phyloP scores from a whole-genome alignment of 345 rosid species.

The Gossypium arboreum region DNA sequence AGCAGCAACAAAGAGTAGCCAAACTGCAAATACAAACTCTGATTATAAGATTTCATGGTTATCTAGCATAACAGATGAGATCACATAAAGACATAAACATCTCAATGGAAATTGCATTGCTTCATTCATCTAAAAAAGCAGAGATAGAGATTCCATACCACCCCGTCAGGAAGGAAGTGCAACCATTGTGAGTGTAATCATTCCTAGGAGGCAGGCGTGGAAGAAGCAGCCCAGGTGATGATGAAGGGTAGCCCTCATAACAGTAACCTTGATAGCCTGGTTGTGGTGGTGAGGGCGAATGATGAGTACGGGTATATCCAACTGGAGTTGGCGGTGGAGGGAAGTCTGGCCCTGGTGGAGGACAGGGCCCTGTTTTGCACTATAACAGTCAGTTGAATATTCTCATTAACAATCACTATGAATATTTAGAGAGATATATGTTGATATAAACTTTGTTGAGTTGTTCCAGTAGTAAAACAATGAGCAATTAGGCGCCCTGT shows the following conservation, averaged over 20 bases:
- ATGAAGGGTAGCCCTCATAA: constrained; percentile 25
- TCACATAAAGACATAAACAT: too few relatives aligned
- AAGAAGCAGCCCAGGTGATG: constrained; percentile 19
- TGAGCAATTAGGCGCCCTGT: background rate
- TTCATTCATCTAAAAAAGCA: background rate
- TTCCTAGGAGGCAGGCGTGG: constrained; percentile 9
- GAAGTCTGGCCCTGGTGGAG: constrained; percentile 21
- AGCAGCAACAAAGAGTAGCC: constrained; percentile 43
- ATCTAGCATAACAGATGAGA: too few relatives aligned
- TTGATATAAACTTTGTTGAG: background rate
- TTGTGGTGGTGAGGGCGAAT: constrained; percentile 20
- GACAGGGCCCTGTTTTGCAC: constrained; percentile 25
- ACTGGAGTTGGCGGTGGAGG: background rate
- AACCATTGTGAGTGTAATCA: constrained; percentile 21
- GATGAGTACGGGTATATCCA: background rate
- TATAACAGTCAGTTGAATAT: background rate
- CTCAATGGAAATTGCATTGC: background rate
- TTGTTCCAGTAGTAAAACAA: background rate
- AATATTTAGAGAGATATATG: too few relatives aligned
- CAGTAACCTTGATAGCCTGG: constrained; percentile 34
- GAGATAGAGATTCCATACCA: constrained; percentile 26
- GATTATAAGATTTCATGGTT: too few relatives aligned
- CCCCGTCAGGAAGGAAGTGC: constrained; percentile 28
- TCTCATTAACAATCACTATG: background rate
- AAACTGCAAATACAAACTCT: constrained; percentile 25